Percentiles rank a stretch among this genome's conserved stretches.
These are phyloP conservation scores for Huntiella savannae DNA, from an alignment of 2,329 filamentous ascomycete species.

Conservation along the genomic window DNA sequence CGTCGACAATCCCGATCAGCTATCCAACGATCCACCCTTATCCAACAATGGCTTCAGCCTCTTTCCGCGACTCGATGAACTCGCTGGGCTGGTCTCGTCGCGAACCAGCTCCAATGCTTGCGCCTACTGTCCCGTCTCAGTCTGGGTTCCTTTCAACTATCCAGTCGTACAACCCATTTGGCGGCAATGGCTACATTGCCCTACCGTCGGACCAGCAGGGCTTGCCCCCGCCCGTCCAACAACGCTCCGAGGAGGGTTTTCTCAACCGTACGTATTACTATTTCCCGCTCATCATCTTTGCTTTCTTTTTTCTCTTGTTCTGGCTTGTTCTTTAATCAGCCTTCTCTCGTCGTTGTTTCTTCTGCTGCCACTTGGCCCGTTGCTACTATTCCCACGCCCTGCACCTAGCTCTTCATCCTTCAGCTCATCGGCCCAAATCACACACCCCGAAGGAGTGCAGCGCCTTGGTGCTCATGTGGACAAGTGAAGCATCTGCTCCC, in stretches of 20 bases:
- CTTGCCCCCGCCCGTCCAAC: conserved; percentile 46
- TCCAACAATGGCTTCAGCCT: conserved; percentile 56
- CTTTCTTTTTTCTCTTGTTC: background rate
- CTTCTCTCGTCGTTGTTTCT: no score
- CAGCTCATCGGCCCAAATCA: no score
- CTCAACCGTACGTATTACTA: conserved; percentile 61
- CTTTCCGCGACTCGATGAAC: conserved; percentile 88
- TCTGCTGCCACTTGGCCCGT: no score
- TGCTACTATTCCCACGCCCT: no score
- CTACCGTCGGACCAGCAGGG: conserved; percentile 39
- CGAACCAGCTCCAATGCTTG: conserved; percentile 55
- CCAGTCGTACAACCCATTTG: conserved; percentile 75
- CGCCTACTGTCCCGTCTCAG: conserved; percentile 39
- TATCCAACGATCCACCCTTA: background rate
- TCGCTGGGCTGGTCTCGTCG: conserved; percentile 86
- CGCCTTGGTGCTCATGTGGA: no score
- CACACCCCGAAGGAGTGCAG: no score
- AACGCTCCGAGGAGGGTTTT: conserved; percentile 86
- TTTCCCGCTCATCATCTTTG: background rate
- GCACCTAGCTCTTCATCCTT: no score
- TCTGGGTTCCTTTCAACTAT: conserved; percentile 64
- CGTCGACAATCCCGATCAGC: no score
- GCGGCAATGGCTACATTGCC: conserved; percentile 68
- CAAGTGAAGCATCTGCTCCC: no score
- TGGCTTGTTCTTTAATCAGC: background rate